Percentiles rank a stretch among this genome's conserved stretches.
phyloP scores from a whole-genome alignment of 441 rosid genomes.

The Erodium texanum region DNA sequence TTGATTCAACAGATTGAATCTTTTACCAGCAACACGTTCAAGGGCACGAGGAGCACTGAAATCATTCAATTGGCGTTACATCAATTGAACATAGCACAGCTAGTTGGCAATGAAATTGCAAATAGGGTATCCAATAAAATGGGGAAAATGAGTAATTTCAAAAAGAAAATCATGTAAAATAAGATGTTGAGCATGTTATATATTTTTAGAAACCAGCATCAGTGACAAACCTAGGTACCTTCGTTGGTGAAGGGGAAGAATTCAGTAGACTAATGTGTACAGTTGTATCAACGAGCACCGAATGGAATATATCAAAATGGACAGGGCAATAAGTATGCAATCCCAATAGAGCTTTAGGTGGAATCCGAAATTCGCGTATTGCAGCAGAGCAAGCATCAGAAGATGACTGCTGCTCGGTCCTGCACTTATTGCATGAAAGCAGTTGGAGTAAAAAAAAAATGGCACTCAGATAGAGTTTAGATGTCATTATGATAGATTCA shows the following conservation, averaged over 20 bases:
- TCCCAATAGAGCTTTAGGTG: constrained; percentile 86
- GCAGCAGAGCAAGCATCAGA: constrained; percentile 52
- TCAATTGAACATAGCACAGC: no score
- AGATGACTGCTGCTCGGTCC: constrained; percentile 40
- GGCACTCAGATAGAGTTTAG: no score
- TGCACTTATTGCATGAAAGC: constrained; percentile 26
- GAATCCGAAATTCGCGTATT: constrained; percentile 80
- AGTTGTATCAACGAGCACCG: constrained; percentile 72
- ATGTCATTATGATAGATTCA: background rate
- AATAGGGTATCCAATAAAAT: background rate
- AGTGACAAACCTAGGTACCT: constrained; percentile 7
- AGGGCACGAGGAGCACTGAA: constrained; percentile 32
- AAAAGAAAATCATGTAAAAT: background rate
- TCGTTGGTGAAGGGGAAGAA: constrained; percentile 24
- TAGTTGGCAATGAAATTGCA: constrained; percentile 12
- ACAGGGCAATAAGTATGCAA: constrained; percentile 91
- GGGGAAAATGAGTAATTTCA: background rate
- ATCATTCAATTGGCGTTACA: no score
- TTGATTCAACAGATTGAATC: constrained; percentile 33
- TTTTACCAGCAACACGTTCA: constrained; percentile 34
- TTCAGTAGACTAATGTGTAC: constrained; percentile 63
- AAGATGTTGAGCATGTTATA: background rate
- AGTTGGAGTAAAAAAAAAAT: no score
- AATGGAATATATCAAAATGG: constrained; percentile 71
- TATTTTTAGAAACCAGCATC: background rate